Conservation (phyloP, 257 asterid genomes). For the Nicotiana otophora region DNA sequence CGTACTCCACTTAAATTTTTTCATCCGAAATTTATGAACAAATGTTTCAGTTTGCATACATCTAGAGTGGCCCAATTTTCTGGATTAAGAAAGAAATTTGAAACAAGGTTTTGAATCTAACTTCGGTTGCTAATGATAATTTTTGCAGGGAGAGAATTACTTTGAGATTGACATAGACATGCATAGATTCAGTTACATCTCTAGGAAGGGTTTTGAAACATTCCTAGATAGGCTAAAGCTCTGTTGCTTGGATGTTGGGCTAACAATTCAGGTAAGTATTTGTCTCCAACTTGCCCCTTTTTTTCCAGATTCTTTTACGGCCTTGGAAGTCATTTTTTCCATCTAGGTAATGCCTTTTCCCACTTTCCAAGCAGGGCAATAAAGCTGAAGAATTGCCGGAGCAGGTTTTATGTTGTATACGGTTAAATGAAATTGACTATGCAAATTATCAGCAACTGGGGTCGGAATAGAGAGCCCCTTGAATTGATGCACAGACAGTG, state of each 20-base stretch:
- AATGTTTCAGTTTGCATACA: background rate
- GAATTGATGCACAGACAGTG: slow-evolving; percentile 31
- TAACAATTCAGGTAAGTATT: slow-evolving; percentile 82
- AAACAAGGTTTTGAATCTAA: slow-evolving; percentile 3
- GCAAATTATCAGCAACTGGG: slow-evolving; percentile 68
- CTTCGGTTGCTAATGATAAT: background rate
- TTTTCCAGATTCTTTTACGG: background rate
- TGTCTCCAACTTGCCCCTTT: background rate
- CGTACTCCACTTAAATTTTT: background rate
- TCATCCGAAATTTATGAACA: background rate
- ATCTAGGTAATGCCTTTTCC: slow-evolving; percentile 7
- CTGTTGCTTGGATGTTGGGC: slow-evolving; percentile 77
- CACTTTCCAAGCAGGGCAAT: slow-evolving; percentile 60
- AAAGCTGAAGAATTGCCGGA: slow-evolving; percentile 94
- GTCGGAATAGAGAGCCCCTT: slow-evolving; percentile 31
- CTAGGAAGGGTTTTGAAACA: slow-evolving; percentile 75
- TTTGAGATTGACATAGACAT: slow-evolving; percentile 92
- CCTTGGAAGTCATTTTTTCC: background rate
- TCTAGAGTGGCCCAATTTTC: background rate
- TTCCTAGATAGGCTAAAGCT: slow-evolving; percentile 78
- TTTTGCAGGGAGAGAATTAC: slow-evolving; percentile 74
- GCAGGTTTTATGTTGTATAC: slow-evolving; percentile 79
- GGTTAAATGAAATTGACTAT: slow-evolving; percentile 82
- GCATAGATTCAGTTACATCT: slow-evolving; percentile 92
- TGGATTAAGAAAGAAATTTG: background rate